Conservation (phyloP, 1,284 basidiomycete genomes). For the Tilletia walkeri region DNA sequence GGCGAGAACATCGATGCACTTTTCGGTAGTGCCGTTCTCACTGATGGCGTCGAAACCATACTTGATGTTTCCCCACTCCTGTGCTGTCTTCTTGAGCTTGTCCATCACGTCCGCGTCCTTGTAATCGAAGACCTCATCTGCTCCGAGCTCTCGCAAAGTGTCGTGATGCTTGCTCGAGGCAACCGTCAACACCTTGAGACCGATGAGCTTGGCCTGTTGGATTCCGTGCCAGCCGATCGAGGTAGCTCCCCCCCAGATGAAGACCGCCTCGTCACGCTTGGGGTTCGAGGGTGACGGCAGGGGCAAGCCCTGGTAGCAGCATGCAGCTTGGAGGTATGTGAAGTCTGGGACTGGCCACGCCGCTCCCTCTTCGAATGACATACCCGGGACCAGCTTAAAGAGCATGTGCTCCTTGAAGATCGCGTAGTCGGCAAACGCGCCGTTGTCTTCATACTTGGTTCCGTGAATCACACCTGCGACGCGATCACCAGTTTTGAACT, state of each 20-base stretch:
- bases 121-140: slow-evolving; percentile 20
- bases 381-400: slow-evolving; percentile 16
- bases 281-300: not conserved
- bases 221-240: slow-evolving; percentile 19
- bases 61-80: slow-evolving; percentile 18
- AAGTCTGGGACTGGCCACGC: slow-evolving; percentile 17
- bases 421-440: slow-evolving; percentile 19
- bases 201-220: slow-evolving; percentile 18
- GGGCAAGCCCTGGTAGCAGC: slow-evolving; percentile 12
- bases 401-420: slow-evolving; percentile 15
- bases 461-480: slow-evolving; percentile 18
- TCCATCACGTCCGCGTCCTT: slow-evolving; percentile 17
- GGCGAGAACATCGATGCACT: slow-evolving; percentile 11
- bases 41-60: slow-evolving; percentile 21
- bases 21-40: slow-evolving; percentile 18
- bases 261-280: slow-evolving; percentile 16
- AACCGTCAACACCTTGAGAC: slow-evolving; percentile 19
- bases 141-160: slow-evolving; percentile 15
- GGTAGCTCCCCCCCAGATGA: slow-evolving; percentile 19
- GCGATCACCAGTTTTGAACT: slow-evolving; percentile 10
- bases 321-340: slow-evolving; percentile 16
- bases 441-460: slow-evolving; percentile 10
- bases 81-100: slow-evolving; percentile 2
- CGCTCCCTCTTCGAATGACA: slow-evolving; percentile 19
- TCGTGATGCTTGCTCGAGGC: slow-evolving; percentile 18